phyloP scores from a whole-genome alignment of 2,329 filamentous ascomycete genomes.

The Bipolaris gigantea region DNA sequence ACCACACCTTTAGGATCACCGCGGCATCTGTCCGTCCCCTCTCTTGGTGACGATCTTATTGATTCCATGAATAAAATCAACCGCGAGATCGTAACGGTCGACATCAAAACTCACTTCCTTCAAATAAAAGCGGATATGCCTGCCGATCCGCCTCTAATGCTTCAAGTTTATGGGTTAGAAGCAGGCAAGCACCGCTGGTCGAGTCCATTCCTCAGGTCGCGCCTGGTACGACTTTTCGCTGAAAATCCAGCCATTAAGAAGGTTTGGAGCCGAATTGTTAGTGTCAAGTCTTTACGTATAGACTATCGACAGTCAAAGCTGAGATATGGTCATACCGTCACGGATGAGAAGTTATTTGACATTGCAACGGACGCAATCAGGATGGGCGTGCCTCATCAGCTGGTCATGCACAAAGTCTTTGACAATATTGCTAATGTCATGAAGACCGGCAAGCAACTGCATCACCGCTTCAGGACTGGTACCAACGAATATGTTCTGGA shows the following conservation, averaged over 20 bases:
- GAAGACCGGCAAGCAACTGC: slow-evolving; percentile 88
- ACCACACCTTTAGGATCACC: slow-evolving; percentile 18
- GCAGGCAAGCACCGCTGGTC: slow-evolving; percentile 86
- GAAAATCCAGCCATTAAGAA: slow-evolving; percentile 79
- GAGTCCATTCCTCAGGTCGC: slow-evolving; percentile 75
- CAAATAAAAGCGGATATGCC: slow-evolving; percentile 91
- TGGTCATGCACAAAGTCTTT: slow-evolving; percentile 86
- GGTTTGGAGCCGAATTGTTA: slow-evolving; percentile 85
- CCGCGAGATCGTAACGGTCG: slow-evolving; percentile 74
- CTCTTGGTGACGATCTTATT: slow-evolving; percentile 34
- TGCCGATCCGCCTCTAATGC: slow-evolving; percentile 84
- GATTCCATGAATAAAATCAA: slow-evolving; percentile 31
- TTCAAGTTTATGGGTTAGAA: slow-evolving; percentile 83
- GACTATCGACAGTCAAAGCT: slow-evolving; percentile 78
- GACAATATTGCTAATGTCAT: slow-evolving; percentile 88
- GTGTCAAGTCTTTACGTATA: slow-evolving; percentile 76
- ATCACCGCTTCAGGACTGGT: slow-evolving; percentile 86
- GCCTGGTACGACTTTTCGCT: slow-evolving; percentile 81
- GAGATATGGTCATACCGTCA: slow-evolving; percentile 63
- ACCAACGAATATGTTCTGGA: slow-evolving; percentile 86
- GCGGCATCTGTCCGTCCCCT: slow-evolving; percentile 38
- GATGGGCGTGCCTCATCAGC: slow-evolving; percentile 84
- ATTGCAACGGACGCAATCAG: slow-evolving; percentile 82
- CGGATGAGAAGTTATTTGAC: slow-evolving; percentile 82
- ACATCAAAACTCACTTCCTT: slow-evolving; percentile 77